Base-by-base conservation (phyloP, 257 asterid species). In the Salvia miltiorrhiza region DNA sequence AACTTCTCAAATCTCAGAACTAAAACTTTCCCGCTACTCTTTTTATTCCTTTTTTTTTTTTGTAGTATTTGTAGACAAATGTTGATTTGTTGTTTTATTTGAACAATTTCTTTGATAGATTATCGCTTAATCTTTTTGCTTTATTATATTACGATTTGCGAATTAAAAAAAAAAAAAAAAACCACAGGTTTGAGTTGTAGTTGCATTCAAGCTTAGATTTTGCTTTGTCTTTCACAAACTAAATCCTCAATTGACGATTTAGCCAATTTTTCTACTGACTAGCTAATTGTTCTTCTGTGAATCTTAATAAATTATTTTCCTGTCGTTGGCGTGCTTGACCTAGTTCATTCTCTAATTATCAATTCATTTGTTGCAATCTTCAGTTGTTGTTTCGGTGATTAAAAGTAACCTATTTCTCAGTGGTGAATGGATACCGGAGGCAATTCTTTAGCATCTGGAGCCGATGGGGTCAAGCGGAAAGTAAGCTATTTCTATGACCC, bases 401-500 rank as follows among this genome's bases (percentile, higher is more conserved):
- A 3, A 40, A 58, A 26, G 48, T 65, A 20, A 33, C 35, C 10
- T 14, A 26, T 19, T 20, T 43, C 47, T 55, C 60, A 4, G 9
- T 10, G 4, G 8, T 23, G 17, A 13, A 82, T 84, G 89, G 89
- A 84, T 0, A 58, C 75, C 8, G 89, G 89, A 28, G 86, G 89
- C 62, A 84, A 84, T 54, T 84, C 89, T 14, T 70, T 84, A 30
- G 70, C 79, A 20, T 77, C 87, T 50, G 89, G 89, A 20, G 60
- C 87, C 14, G 89, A 84, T 84, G 89, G 83, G 24, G 85, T 81
- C 75, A 84, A 84, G 80, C 59, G 89, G 55, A 84, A 84, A 81
- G 87, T 84, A 8, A 84, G 89, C 58, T 84, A 84, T 49, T 84
- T 84, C 69, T 84, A 84, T 26, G 89, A 84, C 47, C 89, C 89